Conservation (phyloP, 768 basidiomycete genomes). For the Lactarius sp. region DNA sequence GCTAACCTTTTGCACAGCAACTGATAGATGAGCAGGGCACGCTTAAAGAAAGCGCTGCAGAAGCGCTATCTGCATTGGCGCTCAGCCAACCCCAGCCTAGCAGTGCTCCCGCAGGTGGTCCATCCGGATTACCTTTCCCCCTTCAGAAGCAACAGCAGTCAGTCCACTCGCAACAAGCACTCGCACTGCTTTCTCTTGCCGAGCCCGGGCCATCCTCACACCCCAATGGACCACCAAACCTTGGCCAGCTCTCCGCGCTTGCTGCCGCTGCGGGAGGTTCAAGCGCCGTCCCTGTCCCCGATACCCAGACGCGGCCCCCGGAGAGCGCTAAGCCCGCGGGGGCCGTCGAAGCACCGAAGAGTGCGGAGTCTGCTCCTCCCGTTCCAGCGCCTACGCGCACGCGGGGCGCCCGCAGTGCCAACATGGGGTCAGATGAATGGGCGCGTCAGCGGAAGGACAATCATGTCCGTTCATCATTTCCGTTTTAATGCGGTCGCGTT, state of each 20-base stretch:
- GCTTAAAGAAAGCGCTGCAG: constrained; percentile 32
- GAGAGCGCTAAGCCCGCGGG: constrained; percentile 26
- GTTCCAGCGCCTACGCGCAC: constrained; percentile 29
- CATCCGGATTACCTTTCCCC: constrained; percentile 21
- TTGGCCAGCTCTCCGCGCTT: constrained; percentile 51
- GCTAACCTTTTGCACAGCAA: constrained; percentile 18
- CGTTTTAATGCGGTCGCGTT: background rate
- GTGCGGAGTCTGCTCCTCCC: constrained; percentile 15
- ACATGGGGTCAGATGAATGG: constrained; percentile 77
- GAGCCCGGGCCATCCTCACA: constrained; percentile 73
- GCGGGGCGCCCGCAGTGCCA: constrained; percentile 51
- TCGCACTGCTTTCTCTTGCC: constrained; percentile 37
- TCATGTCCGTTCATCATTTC: constrained; percentile 46
- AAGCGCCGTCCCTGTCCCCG: constrained; percentile 3
- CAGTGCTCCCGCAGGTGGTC: constrained; percentile 16
- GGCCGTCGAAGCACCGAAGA: background rate
- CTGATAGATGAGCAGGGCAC: constrained; percentile 25
- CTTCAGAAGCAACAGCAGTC: constrained; percentile 11
- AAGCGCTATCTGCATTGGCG: constrained; percentile 32
- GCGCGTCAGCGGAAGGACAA: constrained; percentile 76
- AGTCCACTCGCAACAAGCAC: constrained; percentile 17
- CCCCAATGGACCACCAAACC: constrained; percentile 60
- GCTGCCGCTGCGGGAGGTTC: constrained; percentile 25
- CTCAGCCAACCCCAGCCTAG: constrained; percentile 9
- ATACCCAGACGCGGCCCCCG: constrained; percentile 1